Base-by-base conservation (phyloP, 306 rosid species). In the Castanea mollissima region DNA sequence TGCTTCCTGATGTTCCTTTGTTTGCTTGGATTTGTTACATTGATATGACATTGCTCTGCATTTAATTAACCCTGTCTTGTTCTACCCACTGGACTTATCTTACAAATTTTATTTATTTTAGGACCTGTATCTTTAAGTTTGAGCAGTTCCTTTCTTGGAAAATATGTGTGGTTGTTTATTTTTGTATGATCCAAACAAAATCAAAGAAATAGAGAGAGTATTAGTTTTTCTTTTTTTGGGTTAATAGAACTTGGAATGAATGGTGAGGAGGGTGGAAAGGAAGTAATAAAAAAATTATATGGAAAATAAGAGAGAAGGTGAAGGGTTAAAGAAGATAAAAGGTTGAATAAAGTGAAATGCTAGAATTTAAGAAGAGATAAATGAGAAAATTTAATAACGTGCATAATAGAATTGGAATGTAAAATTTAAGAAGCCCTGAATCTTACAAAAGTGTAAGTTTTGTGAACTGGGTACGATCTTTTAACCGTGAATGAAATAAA, bases 1-100 rank as follows among this genome's bases (percentile, higher is more conserved):
- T 80, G 56, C 76, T 80, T 76, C 55, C 83, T 54, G 25, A 32
- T 69, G 32, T 20, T 10, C 5, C 20, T 21, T 20, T 51, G 34
- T 14, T 27, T 55, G 76, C 35, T 16, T 3, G 5, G 21, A 16
- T 27, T 18, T 74, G 6, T 29, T 56, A 63, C 25, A 8, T 71
- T 57, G 20, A 29, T 63, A 2, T 6, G 41, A 29, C 38, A 29
- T 63, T 13, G n/a, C 41, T 29, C 31, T 29, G n/a, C 54, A 49
- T 49, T 49, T 49, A 2, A 49, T 49, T 49, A 13, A 38, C 46
- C 46, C 7, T 1, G 4, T 8, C 65, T 58, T 2, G 65, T 58
- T 58, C 65, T 6, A 0, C 65, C 65, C 27, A 0, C 54, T 49
- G 54, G 54, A 11, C 54, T 12, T 49, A 13, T 10, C 16, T 49